Conservation (phyloP, 352 stramenopile genomes). For the Globisporangium recalcitrans region DNA sequence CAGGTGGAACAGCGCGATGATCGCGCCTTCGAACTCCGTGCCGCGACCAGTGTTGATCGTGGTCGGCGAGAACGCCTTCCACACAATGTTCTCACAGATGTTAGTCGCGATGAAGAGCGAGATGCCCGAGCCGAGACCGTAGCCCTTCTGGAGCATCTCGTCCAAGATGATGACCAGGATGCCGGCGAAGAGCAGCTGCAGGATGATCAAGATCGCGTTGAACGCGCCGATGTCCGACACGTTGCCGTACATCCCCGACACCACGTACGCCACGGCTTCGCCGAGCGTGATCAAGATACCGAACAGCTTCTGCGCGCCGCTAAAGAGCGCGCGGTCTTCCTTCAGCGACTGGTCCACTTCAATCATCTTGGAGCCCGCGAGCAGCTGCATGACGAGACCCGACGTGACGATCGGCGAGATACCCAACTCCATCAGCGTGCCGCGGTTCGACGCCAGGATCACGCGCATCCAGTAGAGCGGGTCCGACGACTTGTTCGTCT, state of each 20-base stretch:
- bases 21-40: constrained; percentile 99
- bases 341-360: constrained; percentile 99
- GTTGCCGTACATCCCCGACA: constrained; percentile 99
- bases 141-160: constrained; percentile 99
- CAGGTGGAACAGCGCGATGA: constrained; percentile 99
- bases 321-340: constrained; percentile 97
- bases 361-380: constrained; percentile 98
- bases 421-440: constrained; percentile 98
- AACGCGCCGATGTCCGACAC: constrained; percentile 96
- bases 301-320: constrained; percentile 99
- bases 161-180: constrained; percentile 99
- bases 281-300: constrained; percentile 99
- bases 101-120: constrained; percentile 99
- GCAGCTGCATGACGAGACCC: constrained; percentile 98
- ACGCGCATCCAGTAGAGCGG: constrained; percentile 99
- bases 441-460: constrained; percentile 98
- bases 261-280: constrained; percentile 98
- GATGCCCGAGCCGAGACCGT: constrained; percentile 98
- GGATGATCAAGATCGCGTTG: constrained; percentile 98
- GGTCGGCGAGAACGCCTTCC: constrained; percentile 99
- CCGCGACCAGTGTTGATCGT: constrained; percentile 99
- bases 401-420: constrained; percentile 99
- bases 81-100: constrained; percentile 99
- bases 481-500: constrained; percentile 97
- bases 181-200: constrained; percentile 97